phyloP scores from a whole-genome alignment of 208 protist species.

The Trypanosomatidae sp. region DNA sequence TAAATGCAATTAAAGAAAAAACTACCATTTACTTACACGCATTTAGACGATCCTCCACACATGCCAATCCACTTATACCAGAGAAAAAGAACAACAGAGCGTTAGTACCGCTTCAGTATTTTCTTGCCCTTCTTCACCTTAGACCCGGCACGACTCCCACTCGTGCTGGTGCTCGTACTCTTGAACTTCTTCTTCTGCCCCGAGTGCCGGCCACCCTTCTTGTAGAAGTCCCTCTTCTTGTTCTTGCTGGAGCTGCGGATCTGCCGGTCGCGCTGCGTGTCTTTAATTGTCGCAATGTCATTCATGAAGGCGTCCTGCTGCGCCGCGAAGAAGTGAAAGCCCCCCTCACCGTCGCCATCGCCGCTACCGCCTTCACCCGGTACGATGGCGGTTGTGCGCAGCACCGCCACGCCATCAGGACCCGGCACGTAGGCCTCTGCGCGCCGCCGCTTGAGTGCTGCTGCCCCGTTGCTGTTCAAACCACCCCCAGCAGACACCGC shows the following conservation, averaged over 20 bases:
- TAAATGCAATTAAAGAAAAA: no score
- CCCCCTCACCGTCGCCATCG: neutral
- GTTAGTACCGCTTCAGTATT: no score
- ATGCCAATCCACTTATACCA: no score
- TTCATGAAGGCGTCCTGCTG: slow-evolving; percentile 75
- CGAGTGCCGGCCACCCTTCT: no score
- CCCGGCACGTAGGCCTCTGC: slow-evolving; percentile 39
- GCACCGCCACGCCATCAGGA: slow-evolving; percentile 31
- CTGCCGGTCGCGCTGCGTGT: slow-evolving; percentile 37
- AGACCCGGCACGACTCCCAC: no score
- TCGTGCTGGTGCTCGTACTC: neutral
- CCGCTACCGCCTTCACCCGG: slow-evolving; percentile 5
- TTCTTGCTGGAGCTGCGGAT: neutral
- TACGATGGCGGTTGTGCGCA: slow-evolving; percentile 48
- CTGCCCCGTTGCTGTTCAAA: no score
- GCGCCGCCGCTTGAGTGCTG: slow-evolving; percentile 48
- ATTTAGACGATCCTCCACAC: no score
- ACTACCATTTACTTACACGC: no score
- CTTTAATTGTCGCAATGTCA: slow-evolving; percentile 63
- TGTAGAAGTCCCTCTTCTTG: no score
- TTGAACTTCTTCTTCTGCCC: no score
- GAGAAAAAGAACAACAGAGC: no score
- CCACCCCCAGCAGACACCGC: neutral
- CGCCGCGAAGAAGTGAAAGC: slow-evolving; percentile 69
- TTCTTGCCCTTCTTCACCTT: no score